phyloP scores from a whole-genome alignment of 2,329 filamentous ascomycete genomes.

The Mycosphaerelloides madeirae region DNA sequence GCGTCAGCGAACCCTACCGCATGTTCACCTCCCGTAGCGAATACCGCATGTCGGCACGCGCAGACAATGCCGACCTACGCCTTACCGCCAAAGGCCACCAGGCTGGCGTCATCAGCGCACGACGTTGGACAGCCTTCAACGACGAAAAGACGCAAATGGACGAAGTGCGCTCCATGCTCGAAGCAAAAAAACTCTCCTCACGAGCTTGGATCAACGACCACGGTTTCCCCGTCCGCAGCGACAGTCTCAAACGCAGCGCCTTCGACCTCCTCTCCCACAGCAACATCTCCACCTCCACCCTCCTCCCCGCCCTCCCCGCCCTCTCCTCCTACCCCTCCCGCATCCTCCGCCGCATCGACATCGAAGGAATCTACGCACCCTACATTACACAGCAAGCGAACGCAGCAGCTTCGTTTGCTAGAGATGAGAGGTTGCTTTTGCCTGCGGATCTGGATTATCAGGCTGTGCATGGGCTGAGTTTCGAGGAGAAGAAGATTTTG shows the following conservation, averaged over 20 bases:
- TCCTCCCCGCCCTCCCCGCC: constrained; percentile 55
- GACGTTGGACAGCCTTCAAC: constrained; percentile 67
- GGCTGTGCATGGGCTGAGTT: constrained; percentile 66
- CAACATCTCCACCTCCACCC: constrained; percentile 53
- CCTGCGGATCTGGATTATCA: constrained; percentile 74
- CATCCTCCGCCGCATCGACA: constrained; percentile 65
- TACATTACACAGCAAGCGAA: constrained; percentile 71
- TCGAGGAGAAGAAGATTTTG: constrained; percentile 71
- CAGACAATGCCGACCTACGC: constrained; percentile 88
- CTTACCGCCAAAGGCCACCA: constrained; percentile 73
- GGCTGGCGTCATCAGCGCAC: constrained; percentile 73
- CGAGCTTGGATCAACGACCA: constrained; percentile 63
- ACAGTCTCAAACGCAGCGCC: constrained; percentile 64
- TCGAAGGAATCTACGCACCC: constrained; percentile 82
- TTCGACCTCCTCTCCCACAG: constrained; percentile 73
- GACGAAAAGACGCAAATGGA: constrained; percentile 64
- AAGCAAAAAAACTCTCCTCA: constrained; percentile 47
- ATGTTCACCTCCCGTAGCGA: constrained; percentile 98
- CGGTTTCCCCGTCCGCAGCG: constrained; percentile 65
- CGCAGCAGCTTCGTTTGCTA: constrained; percentile 61
- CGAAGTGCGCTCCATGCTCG: constrained; percentile 56
- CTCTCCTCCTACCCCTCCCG: constrained; percentile 52
- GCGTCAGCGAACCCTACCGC: constrained; percentile 91
- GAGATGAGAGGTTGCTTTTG: constrained; percentile 70
- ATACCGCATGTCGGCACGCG: constrained; percentile 85